Percentiles rank a stretch among this genome's conserved stretches.
These are phyloP conservation scores for Cladosporium velox DNA, from an alignment of 2,329 filamentous ascomycete genomes.

Conservation along the genomic window DNA sequence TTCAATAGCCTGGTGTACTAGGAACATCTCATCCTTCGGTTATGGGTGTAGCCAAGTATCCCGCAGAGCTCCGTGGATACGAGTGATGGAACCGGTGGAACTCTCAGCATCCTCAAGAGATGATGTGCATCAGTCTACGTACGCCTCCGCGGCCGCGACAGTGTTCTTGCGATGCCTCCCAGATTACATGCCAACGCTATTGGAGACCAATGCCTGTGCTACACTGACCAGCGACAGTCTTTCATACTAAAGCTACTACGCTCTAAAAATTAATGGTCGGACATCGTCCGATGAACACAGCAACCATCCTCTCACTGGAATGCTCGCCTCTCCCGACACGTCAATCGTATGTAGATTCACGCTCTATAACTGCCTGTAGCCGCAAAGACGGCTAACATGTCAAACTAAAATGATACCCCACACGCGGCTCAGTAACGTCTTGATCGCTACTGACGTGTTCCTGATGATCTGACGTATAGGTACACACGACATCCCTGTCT, in stretches of 20 bases:
- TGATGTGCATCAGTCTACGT: neutral
- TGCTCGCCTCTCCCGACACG: neutral
- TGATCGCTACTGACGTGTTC: conserved; percentile 14
- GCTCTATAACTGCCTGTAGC: neutral
- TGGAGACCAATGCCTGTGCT: neutral
- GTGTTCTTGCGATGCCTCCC: neutral
- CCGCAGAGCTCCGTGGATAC: neutral
- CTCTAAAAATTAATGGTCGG: neutral
- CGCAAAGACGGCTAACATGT: neutral
- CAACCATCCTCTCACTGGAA: neutral
- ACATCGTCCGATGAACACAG: neutral
- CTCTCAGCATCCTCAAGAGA: neutral
- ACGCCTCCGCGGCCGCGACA: neutral
- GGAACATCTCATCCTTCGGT: neutral
- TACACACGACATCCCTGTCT: neutral
- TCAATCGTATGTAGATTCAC: neutral
- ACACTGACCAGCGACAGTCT: neutral
- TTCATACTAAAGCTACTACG: neutral
- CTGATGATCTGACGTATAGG: conserved; percentile 10
- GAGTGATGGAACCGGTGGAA: neutral
- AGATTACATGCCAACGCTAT: neutral
- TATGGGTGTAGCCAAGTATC: neutral
- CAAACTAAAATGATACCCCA: neutral
- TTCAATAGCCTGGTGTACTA: neutral
- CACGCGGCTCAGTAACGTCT: conserved; percentile 9